Base-by-base conservation (phyloP, 441 rosid species). In the Macaranga tanarius region DNA sequence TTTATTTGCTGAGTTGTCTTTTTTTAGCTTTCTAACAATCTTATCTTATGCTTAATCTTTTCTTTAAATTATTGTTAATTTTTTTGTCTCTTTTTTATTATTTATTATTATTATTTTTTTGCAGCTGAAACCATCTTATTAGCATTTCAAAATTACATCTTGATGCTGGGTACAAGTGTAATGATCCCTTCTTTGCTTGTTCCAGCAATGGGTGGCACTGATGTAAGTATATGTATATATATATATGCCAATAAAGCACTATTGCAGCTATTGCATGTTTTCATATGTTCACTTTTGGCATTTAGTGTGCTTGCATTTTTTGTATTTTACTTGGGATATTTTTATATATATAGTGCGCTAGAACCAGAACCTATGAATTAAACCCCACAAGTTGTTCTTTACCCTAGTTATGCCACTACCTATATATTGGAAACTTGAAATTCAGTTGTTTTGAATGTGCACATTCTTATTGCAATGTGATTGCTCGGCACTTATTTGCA, bases 181-280 rank as follows among this genome's bases (percentile, higher is more conserved):
- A 96, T 96, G 98, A 96, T 96, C 79, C 98, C 98, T 79, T 87
- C 97, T 2, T 71, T 96, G 83, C 92, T 96, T 50, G 97, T 96
- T 84, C 97, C 97, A 47, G 76, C 89, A 76, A 96, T 96, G 98
- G 99, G 98, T 74, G 99, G 99, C 72, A 82, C 77, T 79, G 91
- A 89, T 81, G 99, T 95, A 79, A 89, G 97, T 66, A 26, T 38
- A 28, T 73, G n/a, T 50, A 50, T 50, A 16, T 15, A 45, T 15
- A 45, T 6, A 50, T 50, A 0, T 50, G 55, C 55, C 15, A 12
- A 50, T 16, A 13, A 50, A 2, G 1, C 6, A 52, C 56, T 19
- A 17, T 7, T 4, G 11, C 25, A 50, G n/a, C 23, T 31, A 31
- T 31, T 17, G 67, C 26, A 64, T 45, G 51, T 65, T 19, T 48